A percentile compares a stretch with the other conserved stretches of the same genome.
Conservation (phyloP, 495 filamentous ascomycete species). For the Neurospora pannonica region DNA sequence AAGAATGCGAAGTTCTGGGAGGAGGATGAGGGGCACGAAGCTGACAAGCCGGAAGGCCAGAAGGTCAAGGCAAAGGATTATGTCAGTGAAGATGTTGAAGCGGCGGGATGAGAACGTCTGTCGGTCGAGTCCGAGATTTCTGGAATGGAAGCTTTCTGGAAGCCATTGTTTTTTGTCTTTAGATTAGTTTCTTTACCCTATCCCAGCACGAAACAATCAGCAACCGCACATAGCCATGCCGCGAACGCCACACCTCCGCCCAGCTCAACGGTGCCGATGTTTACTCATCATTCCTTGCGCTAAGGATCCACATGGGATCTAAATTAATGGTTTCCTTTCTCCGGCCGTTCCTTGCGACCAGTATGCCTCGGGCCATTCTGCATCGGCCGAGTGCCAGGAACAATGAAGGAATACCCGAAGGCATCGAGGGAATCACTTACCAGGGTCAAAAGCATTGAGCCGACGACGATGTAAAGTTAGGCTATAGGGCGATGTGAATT, state of each 20-base stretch:
- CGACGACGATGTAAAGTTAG: neutral
- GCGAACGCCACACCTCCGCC: neutral
- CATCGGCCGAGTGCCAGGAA: neutral
- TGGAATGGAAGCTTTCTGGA: neutral
- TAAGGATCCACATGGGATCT: neutral
- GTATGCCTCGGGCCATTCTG: neutral
- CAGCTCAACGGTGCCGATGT: neutral
- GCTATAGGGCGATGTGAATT: neutral
- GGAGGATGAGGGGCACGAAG: neutral
- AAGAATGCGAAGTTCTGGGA: constrained; percentile 50
- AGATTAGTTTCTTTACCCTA: neutral
- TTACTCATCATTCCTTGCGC: neutral
- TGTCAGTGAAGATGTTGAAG: neutral
- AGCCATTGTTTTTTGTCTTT: neutral
- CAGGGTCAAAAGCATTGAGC: neutral
- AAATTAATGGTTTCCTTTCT: neutral
- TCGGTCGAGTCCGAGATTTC: neutral
- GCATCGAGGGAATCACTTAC: neutral
- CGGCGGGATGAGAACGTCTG: neutral
- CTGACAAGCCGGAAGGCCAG: neutral
- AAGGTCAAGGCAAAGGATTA: neutral
- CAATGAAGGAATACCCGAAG: neutral
- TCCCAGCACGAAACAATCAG: neutral
- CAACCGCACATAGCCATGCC: neutral
- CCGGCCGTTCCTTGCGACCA: neutral